Conservation (phyloP, 768 basidiomycete species). For the Peribolospora kevripleyi region DNA sequence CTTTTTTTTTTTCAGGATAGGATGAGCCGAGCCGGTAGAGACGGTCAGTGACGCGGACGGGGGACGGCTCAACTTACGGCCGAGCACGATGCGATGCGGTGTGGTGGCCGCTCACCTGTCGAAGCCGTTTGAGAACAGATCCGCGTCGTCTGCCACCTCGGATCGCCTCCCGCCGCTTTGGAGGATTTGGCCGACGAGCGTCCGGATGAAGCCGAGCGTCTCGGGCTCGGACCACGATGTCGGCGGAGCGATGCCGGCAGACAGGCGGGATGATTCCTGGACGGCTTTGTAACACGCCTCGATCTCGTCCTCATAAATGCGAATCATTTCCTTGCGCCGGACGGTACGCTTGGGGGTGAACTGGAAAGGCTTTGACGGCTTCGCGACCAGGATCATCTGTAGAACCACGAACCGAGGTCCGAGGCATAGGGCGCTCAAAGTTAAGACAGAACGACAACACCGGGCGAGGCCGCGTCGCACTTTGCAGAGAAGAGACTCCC, state of each 20-base stretch:
- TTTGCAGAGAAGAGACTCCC: constrained; percentile 9
- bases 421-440: too few species aligned
- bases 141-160: background rate
- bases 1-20: background rate
- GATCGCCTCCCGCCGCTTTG: too few species aligned
- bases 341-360: constrained; percentile 8
- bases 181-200: background rate
- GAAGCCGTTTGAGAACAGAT: background rate
- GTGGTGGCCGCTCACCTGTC: background rate
- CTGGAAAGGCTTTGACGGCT: constrained; percentile 11
- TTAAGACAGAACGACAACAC: too few species aligned
- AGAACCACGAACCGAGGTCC: too few species aligned
- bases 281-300: constrained; percentile 20
- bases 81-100: background rate
- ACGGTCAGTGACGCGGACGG: background rate
- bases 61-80: too few species aligned
- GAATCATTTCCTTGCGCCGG: constrained; percentile 6
- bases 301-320: constrained; percentile 25
- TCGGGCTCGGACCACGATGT: constrained; percentile 1
- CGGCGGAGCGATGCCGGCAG: too few species aligned
- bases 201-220: background rate
- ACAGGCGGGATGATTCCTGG: constrained; percentile 18
- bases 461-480: background rate
- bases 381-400: constrained; percentile 13
- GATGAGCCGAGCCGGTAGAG: background rate